A percentile compares a stretch with the other conserved stretches of the same genome.
Conservation (phyloP, 2,329 filamentous ascomycete species). For the Ceratocystis eucalypticola region DNA sequence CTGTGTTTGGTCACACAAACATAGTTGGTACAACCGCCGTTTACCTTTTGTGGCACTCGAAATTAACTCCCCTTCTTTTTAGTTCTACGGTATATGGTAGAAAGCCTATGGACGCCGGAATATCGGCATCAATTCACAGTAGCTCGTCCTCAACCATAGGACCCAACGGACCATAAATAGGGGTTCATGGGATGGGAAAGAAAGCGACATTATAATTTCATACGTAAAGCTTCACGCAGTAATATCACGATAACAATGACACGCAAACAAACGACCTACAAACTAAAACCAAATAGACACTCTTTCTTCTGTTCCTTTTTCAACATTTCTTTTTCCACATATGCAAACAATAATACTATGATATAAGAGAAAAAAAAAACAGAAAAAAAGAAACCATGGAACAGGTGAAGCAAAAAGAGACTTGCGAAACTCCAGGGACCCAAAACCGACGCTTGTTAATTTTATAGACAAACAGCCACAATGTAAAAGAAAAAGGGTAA, state of each 20-base stretch:
- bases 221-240: constrained; percentile 1
- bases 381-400: neutral
- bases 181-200: neutral
- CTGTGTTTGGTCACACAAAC: neutral
- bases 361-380: neutral
- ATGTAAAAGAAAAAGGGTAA: neutral
- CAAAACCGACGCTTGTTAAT: constrained; percentile 16
- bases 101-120: constrained; percentile 8
- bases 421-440: constrained; percentile 5
- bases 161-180: constrained; percentile 4
- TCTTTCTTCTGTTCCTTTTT: neutral
- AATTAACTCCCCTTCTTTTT: neutral
- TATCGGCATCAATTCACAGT: neutral
- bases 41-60: neutral
- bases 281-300: neutral
- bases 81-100: constrained; percentile 13
- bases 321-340: neutral
- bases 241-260: constrained; percentile 13
- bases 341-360: neutral
- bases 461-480: constrained; percentile 10
- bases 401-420: neutral
- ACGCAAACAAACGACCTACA: neutral
- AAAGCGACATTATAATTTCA: neutral
- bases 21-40: neutral
- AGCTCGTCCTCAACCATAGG: constrained; percentile 12